phyloP scores from a whole-genome alignment of 2,329 filamentous ascomycete species.

The Hymenoscyphus infarciens region DNA sequence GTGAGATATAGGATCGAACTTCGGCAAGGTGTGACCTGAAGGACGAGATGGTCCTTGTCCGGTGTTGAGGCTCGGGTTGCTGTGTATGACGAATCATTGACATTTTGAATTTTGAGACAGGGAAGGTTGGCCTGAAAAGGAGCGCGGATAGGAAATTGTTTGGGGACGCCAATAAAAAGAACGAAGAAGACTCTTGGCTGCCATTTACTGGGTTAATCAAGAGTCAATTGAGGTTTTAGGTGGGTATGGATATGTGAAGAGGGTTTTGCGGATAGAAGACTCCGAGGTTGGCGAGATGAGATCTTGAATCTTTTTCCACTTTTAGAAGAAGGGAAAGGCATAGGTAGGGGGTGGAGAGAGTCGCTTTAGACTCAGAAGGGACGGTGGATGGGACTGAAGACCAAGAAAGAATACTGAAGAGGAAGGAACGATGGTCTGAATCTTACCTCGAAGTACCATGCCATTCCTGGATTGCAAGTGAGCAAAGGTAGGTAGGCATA shows the following conservation, averaged over 20 bases:
- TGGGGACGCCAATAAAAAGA: background rate
- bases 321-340: background rate
- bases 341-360: background rate
- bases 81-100: slow-evolving; percentile 10
- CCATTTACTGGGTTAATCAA: background rate
- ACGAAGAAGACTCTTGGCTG: background rate
- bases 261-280: background rate
- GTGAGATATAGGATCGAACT: slow-evolving; percentile 14
- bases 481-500: no score
- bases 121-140: background rate
- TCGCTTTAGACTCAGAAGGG: background rate
- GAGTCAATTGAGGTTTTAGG: background rate
- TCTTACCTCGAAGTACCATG: background rate
- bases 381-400: background rate
- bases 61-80: background rate
- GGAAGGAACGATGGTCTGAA: background rate
- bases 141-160: background rate
- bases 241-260: background rate
- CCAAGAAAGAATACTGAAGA: background rate
- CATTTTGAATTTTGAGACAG: background rate
- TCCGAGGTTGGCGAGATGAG: background rate
- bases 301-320: background rate
- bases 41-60: background rate
- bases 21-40: slow-evolving; percentile 11
- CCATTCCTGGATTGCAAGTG: background rate